A percentile compares a stretch with the other conserved stretches of the same genome.
Evolutionary conservation across 345 rosid species (phyloP).

Genomic region (Gossypium anomalum): DNA sequence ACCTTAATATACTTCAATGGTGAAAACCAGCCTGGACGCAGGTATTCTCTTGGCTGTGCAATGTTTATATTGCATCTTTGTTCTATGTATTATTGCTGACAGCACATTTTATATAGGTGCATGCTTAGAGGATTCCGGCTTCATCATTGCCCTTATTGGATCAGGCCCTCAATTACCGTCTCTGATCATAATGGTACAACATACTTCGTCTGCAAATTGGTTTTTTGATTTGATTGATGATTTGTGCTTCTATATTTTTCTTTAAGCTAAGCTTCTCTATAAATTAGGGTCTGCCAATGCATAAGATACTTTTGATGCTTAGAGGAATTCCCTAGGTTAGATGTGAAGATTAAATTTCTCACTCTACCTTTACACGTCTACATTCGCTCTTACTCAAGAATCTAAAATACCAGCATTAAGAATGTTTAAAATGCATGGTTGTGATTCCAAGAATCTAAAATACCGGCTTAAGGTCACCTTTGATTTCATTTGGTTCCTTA

Average conservation of each 20-base stretch:
- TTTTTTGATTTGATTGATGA: neutral
- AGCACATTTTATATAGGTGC: conserved; percentile 45
- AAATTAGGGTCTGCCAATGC: neutral
- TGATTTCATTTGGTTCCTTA: neutral
- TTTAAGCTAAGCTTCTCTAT: neutral
- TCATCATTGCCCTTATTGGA: conserved; percentile 89
- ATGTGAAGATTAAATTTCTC: neutral
- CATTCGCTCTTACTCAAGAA: neutral
- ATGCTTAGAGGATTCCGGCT: conserved; percentile 88
- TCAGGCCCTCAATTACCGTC: conserved; percentile 71
- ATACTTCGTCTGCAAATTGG: neutral
- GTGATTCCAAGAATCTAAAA: neutral
- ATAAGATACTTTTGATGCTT: neutral
- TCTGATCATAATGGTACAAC: conserved; percentile 66
- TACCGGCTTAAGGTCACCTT: neutral
- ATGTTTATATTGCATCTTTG: neutral
- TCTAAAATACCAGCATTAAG: neutral
- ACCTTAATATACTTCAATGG: conserved; percentile 69
- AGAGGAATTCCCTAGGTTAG: neutral
- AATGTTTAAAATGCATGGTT: neutral
- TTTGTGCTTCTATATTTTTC: neutral
- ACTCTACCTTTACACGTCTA: no score
- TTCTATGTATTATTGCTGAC: conserved; percentile 12
- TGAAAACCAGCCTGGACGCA: conserved; percentile 73
- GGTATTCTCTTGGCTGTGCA: conserved; percentile 34